These are phyloP conservation scores for Chlamydomonas applanata DNA, from an alignment of 139 green algal genomes.

Conservation along the genomic window DNA sequence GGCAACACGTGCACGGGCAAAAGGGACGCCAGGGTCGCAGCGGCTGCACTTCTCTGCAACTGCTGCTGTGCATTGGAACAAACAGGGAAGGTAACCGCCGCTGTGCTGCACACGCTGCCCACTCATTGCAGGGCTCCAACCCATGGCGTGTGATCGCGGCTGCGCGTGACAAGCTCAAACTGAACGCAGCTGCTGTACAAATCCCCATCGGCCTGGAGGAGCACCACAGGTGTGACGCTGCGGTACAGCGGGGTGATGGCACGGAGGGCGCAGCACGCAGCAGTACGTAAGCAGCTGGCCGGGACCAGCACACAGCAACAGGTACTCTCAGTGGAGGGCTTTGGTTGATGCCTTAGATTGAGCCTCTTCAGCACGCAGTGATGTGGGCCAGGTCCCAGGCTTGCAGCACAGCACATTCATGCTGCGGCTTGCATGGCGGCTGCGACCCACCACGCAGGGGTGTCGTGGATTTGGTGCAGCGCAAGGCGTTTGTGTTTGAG, in stretches of 20 bases:
- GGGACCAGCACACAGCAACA: too few species aligned
- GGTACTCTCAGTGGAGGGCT: too few species aligned
- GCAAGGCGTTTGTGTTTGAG: conserved; percentile 69
- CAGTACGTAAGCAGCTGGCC: background rate
- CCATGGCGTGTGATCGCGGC: conserved; percentile 83
- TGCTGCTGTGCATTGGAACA: too few species aligned
- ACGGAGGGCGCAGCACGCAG: background rate
- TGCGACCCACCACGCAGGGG: conserved; percentile 38
- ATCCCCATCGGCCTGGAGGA: conserved; percentile 93
- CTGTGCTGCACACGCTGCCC: background rate
- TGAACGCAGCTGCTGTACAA: conserved; percentile 89
- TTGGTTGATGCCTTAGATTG: too few species aligned
- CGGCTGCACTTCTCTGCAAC: too few species aligned
- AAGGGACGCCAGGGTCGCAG: too few species aligned
- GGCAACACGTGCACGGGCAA: background rate
- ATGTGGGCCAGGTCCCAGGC: too few species aligned
- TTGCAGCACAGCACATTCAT: too few species aligned
- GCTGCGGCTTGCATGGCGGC: too few species aligned
- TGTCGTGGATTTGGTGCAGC: conserved; percentile 87
- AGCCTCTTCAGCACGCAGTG: too few species aligned
- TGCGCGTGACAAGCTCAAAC: conserved; percentile 81
- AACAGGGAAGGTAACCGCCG: too few species aligned
- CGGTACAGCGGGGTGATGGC: background rate
- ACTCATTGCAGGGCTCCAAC: conserved; percentile 55
- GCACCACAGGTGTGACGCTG: conserved; percentile 43